Evolutionary conservation across 345 rosid genomes (phyloP).

Genomic region (Aquilaria yunnanensis): DNA sequence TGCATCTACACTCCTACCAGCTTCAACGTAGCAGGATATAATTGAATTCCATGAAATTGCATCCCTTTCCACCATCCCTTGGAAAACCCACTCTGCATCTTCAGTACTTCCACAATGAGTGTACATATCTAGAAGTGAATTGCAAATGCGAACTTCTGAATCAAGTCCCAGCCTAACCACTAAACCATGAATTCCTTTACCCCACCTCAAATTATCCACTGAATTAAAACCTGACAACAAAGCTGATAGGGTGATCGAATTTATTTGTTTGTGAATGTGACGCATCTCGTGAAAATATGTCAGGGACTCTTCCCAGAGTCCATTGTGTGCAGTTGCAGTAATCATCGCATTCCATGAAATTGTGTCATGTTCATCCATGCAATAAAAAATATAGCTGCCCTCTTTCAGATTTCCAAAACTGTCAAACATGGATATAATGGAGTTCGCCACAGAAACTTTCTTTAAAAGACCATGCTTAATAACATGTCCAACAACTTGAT

Average conservation of each 20-base stretch:
- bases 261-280: slow-evolving; percentile 35
- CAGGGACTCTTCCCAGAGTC: slow-evolving; percentile 38
- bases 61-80: slow-evolving; percentile 60
- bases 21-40: slow-evolving; percentile 52
- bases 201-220: slow-evolving; percentile 55
- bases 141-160: slow-evolving; percentile 44
- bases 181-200: slow-evolving; percentile 65
- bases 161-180: slow-evolving; percentile 50
- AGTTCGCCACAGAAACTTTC: slow-evolving; percentile 57
- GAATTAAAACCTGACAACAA: slow-evolving; percentile 55
- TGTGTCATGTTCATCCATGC: slow-evolving; percentile 52
- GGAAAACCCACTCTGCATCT: slow-evolving; percentile 59
- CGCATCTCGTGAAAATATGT: slow-evolving; percentile 49
- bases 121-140: slow-evolving; percentile 71
- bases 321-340: slow-evolving; percentile 52
- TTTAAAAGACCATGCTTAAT: slow-evolving; percentile 52
- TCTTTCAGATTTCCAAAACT: slow-evolving; percentile 35
- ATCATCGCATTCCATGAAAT: slow-evolving; percentile 83
- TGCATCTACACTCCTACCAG: slow-evolving; percentile 52
- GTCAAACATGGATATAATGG: slow-evolving; percentile 75
- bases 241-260: slow-evolving; percentile 63
- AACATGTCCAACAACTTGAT: slow-evolving; percentile 52
- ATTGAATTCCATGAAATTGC: slow-evolving; percentile 78
- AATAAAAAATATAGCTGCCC: slow-evolving; percentile 44
- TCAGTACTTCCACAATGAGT: slow-evolving; percentile 49